Conservation (phyloP, 805 yeast genomes). For the Saccharomycopsis javanensis region DNA sequence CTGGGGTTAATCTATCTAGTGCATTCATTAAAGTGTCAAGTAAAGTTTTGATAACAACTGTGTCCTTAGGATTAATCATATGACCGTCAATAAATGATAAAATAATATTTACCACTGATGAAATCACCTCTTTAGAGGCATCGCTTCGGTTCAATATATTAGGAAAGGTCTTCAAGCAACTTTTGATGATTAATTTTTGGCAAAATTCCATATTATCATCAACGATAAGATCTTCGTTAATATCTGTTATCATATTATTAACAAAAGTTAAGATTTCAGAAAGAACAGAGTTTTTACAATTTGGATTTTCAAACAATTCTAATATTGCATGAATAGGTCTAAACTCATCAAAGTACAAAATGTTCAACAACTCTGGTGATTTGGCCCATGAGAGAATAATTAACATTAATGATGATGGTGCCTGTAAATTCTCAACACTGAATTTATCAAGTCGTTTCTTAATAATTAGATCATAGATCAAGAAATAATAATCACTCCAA, state of each 20-base stretch:
- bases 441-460: slow-evolving; percentile 58
- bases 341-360: slow-evolving; percentile 46
- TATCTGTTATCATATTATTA: slow-evolving; percentile 25
- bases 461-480: slow-evolving; percentile 46
- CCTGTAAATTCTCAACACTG: slow-evolving; percentile 70
- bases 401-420: slow-evolving; percentile 67
- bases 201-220: background rate
- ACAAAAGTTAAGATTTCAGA: slow-evolving; percentile 43
- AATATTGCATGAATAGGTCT: slow-evolving; percentile 48
- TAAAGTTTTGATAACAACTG: slow-evolving; percentile 41
- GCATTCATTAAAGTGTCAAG: slow-evolving; percentile 40
- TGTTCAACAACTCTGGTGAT: slow-evolving; percentile 35
- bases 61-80: slow-evolving; percentile 41
- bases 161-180: slow-evolving; percentile 44
- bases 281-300: slow-evolving; percentile 53
- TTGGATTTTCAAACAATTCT: slow-evolving; percentile 39
- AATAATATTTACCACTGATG: slow-evolving; percentile 46
- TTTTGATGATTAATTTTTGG: slow-evolving; percentile 3
- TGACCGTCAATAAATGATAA: slow-evolving; percentile 45
- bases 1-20: slow-evolving; percentile 10
- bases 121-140: slow-evolving; percentile 36
- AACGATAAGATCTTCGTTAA: background rate
- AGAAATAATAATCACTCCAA: slow-evolving; percentile 47
- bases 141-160: slow-evolving; percentile 19
- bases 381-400: slow-evolving; percentile 53